Evolutionary conservation across 805 yeast genomes (phyloP).

Genomic region (Wilhelminamyces savonicus): DNA sequence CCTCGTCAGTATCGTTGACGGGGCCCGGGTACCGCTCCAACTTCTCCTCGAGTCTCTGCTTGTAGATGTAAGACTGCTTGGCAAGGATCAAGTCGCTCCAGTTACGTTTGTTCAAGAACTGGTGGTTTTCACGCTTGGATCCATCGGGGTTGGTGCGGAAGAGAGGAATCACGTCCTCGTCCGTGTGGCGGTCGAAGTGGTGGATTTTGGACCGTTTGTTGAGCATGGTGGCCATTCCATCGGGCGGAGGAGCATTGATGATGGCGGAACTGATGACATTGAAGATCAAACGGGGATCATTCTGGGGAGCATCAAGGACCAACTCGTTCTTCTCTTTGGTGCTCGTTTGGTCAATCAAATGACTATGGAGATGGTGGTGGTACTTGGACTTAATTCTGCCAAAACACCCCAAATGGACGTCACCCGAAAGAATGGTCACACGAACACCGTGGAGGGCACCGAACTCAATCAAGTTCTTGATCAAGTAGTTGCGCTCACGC

Average conservation of each 20-base stretch:
- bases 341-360: slow-evolving; percentile 20
- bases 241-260: slow-evolving; percentile 89
- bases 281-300: slow-evolving; percentile 70
- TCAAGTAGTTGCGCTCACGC: slow-evolving; percentile 67
- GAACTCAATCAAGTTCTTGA: slow-evolving; percentile 56
- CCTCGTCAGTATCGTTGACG: slow-evolving; percentile 4
- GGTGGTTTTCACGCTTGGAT: slow-evolving; percentile 36
- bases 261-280: slow-evolving; percentile 89
- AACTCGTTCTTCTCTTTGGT: slow-evolving; percentile 34
- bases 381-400: slow-evolving; percentile 65
- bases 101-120: slow-evolving; percentile 61
- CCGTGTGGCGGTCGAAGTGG: slow-evolving; percentile 55
- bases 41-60: slow-evolving; percentile 12
- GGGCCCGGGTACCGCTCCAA: slow-evolving; percentile 39
- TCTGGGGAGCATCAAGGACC: slow-evolving; percentile 46
- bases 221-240: slow-evolving; percentile 70
- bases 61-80: slow-evolving; percentile 21
- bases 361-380: slow-evolving; percentile 36
- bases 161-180: slow-evolving; percentile 76
- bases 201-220: slow-evolving; percentile 65
- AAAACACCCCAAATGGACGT: slow-evolving; percentile 83
- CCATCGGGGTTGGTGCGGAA: slow-evolving; percentile 60
- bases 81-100: slow-evolving; percentile 65
- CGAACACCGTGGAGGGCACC: slow-evolving; percentile 62
- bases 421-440: slow-evolving; percentile 84